Evolutionary conservation across 345 rosid genomes (phyloP).

Genomic region (Pelargonium nanum): DNA sequence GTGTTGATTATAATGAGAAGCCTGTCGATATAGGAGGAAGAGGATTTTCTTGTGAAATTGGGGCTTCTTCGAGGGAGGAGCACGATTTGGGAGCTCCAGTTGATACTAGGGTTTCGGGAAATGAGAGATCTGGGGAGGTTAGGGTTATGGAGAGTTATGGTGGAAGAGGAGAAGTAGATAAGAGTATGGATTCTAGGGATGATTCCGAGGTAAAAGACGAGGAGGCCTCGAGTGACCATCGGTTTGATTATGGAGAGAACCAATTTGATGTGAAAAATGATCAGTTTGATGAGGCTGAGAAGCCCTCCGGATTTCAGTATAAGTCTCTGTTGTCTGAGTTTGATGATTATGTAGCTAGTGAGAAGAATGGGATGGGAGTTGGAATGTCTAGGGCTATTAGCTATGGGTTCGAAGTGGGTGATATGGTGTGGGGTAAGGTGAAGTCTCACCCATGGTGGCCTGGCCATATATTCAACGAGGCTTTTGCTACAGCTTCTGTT

Average conservation of each 20-base stretch:
- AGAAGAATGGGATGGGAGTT: conserved; percentile 37
- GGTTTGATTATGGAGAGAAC: conserved; percentile 3
- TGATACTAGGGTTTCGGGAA: conserved; percentile 16
- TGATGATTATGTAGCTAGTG: conserved; percentile 84
- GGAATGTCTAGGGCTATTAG: conserved; percentile 66
- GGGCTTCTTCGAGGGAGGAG: conserved; percentile 17
- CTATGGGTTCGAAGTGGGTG: conserved; percentile 83
- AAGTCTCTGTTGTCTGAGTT: conserved; percentile 72
- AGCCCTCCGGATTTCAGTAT: conserved; percentile 16
- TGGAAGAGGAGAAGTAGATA: not conserved
- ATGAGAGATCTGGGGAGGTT: conserved; percentile 22
- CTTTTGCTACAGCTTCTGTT: conserved; percentile 69
- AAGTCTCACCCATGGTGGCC: conserved; percentile 99
- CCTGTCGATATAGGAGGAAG: conserved; percentile 6
- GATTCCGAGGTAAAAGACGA: conserved; percentile 18
- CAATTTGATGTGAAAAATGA: conserved; percentile 11
- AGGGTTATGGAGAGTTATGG: conserved; percentile 10
- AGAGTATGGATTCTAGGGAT: conserved; percentile 22
- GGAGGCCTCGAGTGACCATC: conserved; percentile 4
- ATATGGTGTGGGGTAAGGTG: conserved; percentile 99
- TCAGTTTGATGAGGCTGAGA: conserved; percentile 10
- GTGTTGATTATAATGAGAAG: conserved; percentile 17
- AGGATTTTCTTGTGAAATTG: conserved; percentile 5
- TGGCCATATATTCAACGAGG: conserved; percentile 90
- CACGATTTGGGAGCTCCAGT: conserved; percentile 9